A percentile compares a stretch with the other conserved stretches of the same genome.
phyloP scores from a whole-genome alignment of 208 protist genomes.

The Phytomonas francai region DNA sequence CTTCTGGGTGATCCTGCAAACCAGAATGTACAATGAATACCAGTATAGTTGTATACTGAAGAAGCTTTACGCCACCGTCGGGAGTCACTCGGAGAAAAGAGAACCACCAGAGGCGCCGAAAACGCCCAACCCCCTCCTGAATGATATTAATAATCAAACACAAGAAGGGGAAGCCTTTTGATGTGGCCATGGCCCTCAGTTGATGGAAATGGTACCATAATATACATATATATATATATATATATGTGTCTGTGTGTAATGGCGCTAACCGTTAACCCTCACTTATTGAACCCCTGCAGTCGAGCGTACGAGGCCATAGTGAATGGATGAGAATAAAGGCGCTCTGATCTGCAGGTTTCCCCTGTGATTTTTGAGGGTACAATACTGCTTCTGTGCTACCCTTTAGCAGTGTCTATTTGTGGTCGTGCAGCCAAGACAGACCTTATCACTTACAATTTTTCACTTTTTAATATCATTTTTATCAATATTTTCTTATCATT shows the following conservation, averaged over 20 bases:
- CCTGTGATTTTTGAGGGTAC: background rate
- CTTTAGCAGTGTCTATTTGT: background rate
- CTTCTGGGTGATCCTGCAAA: constrained; percentile 23
- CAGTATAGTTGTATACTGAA: constrained; percentile 17
- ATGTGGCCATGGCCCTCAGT: background rate
- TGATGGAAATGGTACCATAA: constrained; percentile 13
- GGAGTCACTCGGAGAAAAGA: background rate
- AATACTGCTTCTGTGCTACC: background rate
- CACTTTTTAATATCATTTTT: background rate
- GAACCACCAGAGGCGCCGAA: background rate
- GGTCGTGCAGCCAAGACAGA: too few species aligned
- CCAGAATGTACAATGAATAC: constrained; percentile 26
- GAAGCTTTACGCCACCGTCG: constrained; percentile 7
- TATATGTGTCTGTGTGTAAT: too few species aligned
- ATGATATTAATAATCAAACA: background rate
- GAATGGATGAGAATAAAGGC: background rate
- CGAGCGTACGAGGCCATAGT: background rate
- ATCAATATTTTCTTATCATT: background rate
- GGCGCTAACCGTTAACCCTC: background rate
- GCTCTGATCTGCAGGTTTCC: background rate
- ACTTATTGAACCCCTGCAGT: background rate
- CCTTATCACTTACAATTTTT: too few species aligned
- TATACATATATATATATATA: too few species aligned
- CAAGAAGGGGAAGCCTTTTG: background rate
- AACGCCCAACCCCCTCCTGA: background rate